Conservation (phyloP, 768 basidiomycete species). For the Auricularia heimuer region DNA sequence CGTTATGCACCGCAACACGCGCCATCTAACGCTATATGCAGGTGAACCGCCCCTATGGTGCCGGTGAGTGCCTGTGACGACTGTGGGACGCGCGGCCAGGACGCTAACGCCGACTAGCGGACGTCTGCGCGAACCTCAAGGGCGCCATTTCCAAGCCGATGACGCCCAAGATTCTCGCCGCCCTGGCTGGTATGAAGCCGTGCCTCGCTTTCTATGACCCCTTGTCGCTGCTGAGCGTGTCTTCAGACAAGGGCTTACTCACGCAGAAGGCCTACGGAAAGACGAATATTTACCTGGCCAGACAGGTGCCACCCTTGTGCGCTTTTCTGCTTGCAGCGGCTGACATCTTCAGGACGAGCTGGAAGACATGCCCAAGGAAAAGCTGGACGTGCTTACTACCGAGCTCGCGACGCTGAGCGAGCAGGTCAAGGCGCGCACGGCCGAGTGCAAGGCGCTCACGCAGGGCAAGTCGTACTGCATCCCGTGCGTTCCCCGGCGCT, state of each 20-base stretch:
- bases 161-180: conserved; percentile 72
- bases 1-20: background rate
- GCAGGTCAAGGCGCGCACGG: conserved; percentile 41
- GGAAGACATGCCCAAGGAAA: conserved; percentile 51
- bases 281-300: conserved; percentile 77
- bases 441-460: conserved; percentile 35
- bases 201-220: too few relatives aligned
- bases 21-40: conserved; percentile 21
- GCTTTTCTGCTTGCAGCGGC: background rate
- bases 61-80: conserved; percentile 23
- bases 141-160: conserved; percentile 77
- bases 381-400: conserved; percentile 48
- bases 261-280: conserved; percentile 83
- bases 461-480: background rate
- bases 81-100: background rate
- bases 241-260: conserved; percentile 60
- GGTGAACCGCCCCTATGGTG: conserved; percentile 93
- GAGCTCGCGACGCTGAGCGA: conserved; percentile 52
- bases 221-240: background rate
- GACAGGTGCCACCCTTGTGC: conserved; percentile 27
- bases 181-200: conserved; percentile 38
- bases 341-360: conserved; percentile 44
- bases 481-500: background rate
- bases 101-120: conserved; percentile 34
- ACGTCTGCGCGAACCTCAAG: conserved; percentile 85